These are phyloP conservation scores for Backusella morwellensis DNA, from an alignment of 192 early-diverging fungal genomes.

Conservation along the genomic window DNA sequence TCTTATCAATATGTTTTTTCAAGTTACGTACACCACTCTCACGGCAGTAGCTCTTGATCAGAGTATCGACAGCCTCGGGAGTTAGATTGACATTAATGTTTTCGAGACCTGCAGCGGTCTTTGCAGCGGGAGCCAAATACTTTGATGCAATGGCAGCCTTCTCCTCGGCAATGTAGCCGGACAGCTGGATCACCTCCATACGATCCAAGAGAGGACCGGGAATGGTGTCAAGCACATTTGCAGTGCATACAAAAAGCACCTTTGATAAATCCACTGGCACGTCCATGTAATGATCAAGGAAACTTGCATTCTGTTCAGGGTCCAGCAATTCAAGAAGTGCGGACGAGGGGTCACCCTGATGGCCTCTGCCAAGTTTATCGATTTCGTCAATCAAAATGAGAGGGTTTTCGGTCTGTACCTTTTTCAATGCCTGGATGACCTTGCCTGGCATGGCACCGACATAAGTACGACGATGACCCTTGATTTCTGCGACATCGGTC, in stretches of 20 bases:
- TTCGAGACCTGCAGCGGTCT: constrained; percentile 78
- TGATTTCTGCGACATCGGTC: constrained; percentile 98
- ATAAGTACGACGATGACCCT: constrained; percentile 98
- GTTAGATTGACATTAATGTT: constrained; percentile 67
- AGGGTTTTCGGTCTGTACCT: constrained; percentile 98
- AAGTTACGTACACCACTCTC: constrained; percentile 97
- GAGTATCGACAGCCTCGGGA: constrained; percentile 72
- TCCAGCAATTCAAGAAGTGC: constrained; percentile 95
- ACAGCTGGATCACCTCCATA: constrained; percentile 97
- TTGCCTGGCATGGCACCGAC: constrained; percentile 99
- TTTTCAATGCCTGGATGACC: constrained; percentile 97
- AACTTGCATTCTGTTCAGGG: constrained; percentile 96
- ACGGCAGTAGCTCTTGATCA: constrained; percentile 92
- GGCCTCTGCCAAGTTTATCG: constrained; percentile 96
- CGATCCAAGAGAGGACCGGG: constrained; percentile 97
- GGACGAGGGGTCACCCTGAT: constrained; percentile 97
- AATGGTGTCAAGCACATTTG: constrained; percentile 96
- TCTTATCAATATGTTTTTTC: constrained; percentile 99
- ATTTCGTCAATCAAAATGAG: constrained; percentile 98
- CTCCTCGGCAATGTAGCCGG: constrained; percentile 87
- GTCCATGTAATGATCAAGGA: constrained; percentile 99
- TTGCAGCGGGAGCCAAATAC: constrained; percentile 87
- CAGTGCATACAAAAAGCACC: constrained; percentile 98
- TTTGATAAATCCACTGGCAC: constrained; percentile 97
- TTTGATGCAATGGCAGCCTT: constrained; percentile 93